These are phyloP conservation scores for Fusarium palustre DNA, from an alignment of 2,329 filamentous ascomycete species.

Conservation along the genomic window DNA sequence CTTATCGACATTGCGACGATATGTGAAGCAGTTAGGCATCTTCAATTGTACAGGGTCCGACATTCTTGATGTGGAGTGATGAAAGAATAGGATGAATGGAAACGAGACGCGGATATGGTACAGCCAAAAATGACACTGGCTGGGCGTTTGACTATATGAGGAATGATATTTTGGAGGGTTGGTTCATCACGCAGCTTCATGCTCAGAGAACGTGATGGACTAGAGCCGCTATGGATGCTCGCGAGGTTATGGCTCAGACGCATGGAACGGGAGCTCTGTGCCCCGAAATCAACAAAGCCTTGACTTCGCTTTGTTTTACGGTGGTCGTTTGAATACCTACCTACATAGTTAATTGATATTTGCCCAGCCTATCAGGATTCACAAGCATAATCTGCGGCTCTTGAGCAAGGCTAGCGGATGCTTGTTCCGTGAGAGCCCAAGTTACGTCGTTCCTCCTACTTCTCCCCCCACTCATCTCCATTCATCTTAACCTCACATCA, in stretches of 20 bases:
- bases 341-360: slow-evolving; percentile 43
- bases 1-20: neutral
- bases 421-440: slow-evolving; percentile 46
- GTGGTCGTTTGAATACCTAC: slow-evolving; percentile 22
- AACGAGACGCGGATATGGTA: neutral
- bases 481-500: slow-evolving; percentile 45
- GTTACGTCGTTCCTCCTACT: slow-evolving; percentile 49
- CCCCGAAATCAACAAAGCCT: slow-evolving; percentile 15
- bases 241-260: neutral
- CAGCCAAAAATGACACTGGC: neutral
- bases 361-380: slow-evolving; percentile 49
- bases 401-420: slow-evolving; percentile 49
- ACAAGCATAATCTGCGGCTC: slow-evolving; percentile 51
- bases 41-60: neutral
- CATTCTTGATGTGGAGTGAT: neutral
- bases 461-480: slow-evolving; percentile 49
- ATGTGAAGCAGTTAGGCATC: neutral
- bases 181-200: slow-evolving; percentile 10
- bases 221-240: slow-evolving; percentile 2
- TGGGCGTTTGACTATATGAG: neutral
- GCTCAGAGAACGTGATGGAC: slow-evolving; percentile 3
- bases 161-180: neutral
- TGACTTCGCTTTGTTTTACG: slow-evolving; percentile 25
- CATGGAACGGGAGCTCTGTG: neutral
- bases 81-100: neutral